Evolutionary conservation across 1,139 yeast species (phyloP), one percentile per base, ranked within the genome.

Genomic region (Lodderomyces margitis): DNA sequence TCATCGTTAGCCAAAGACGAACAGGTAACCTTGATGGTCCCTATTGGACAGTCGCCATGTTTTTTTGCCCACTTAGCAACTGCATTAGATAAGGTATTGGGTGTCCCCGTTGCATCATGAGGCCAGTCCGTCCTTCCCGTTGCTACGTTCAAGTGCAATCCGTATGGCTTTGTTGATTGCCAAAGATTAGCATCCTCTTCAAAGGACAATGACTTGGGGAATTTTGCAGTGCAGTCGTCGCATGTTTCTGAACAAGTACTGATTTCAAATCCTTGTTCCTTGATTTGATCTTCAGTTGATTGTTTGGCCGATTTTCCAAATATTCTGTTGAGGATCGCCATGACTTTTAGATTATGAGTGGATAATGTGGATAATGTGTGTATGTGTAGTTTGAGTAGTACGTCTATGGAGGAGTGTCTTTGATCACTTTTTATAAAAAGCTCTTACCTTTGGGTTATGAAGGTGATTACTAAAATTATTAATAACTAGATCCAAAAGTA

Each of bases 111-210:
- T 10, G 95, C 88, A 56, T 85, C 85, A 48, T 80, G 94, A 5
- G 64, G 68, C 98, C 98, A 92, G 62, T 92, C 96, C 1, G 78
- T 59, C 52, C 82, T 81, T 11, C 94, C 95, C 0, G 97, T 88
- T 2, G 96, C 83, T 0, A 91, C 81, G 15, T 89, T 62, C 24
- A 88, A 66, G 52, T 91, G 97, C 17, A 84, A 56, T 5, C 81
- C 83, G 44, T 80, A 81, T 2, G 85, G 81, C 49, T 75, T 75
- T 1, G 95, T 81, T 3, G 89, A 71, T 43, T 85, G 81, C 79
- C 86, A 88, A 28, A 92, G 68, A 5, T 80, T 74, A 5, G 55
- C 62, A 14, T 23, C 66, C 30, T 53, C 55, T 7, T 66, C 77
- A 27, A 83, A 64, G 46, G 74, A 74, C 46, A 87, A 62, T 6